Evolutionary conservation across 306 rosid genomes (phyloP).

Genomic region (Hippophae rhamnoides): DNA sequence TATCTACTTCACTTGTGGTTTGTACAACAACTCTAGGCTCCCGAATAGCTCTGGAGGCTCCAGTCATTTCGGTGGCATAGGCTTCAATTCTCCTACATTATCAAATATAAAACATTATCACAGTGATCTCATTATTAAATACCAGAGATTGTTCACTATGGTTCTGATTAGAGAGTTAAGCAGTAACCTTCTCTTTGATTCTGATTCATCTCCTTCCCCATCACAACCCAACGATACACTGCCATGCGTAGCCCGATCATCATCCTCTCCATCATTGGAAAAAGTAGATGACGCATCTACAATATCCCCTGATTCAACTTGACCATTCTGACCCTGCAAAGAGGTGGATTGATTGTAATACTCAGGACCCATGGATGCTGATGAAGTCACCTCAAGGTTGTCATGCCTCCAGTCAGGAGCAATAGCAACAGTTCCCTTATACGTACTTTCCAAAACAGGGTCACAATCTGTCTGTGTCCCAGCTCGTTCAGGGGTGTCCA

Average conservation of each 20-base stretch:
- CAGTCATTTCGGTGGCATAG: conserved; percentile 79
- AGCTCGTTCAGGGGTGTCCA: conserved; percentile 51
- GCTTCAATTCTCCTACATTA: conserved; percentile 79
- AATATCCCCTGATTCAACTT: conserved; percentile 55
- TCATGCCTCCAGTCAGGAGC: conserved; percentile 61
- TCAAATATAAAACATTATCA: conserved; percentile 4
- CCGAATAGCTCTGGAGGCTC: conserved; percentile 92
- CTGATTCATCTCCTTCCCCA: conserved; percentile 91
- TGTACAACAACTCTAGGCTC: conserved; percentile 99
- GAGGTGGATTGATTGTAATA: conserved; percentile 50
- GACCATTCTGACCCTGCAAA: conserved; percentile 58
- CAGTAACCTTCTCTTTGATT: conserved; percentile 79
- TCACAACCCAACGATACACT: conserved; percentile 72
- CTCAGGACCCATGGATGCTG: conserved; percentile 54
- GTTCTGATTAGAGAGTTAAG: conserved; percentile 14
- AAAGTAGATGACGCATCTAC: conserved; percentile 81
- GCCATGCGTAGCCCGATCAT: conserved; percentile 81
- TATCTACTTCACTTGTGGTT: conserved; percentile 95
- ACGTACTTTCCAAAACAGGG: conserved; percentile 40
- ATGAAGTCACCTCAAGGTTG: conserved; percentile 73
- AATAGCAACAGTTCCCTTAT: conserved; percentile 39
- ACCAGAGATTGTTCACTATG: conserved; percentile 14
- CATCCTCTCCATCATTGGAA: conserved; percentile 86
- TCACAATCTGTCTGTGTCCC: conserved; percentile 52
- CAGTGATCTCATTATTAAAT: conserved; percentile 13